Evolutionary conservation across 352 stramenopile genomes (phyloP).

Genomic region (Blastocystis sp.): DNA sequence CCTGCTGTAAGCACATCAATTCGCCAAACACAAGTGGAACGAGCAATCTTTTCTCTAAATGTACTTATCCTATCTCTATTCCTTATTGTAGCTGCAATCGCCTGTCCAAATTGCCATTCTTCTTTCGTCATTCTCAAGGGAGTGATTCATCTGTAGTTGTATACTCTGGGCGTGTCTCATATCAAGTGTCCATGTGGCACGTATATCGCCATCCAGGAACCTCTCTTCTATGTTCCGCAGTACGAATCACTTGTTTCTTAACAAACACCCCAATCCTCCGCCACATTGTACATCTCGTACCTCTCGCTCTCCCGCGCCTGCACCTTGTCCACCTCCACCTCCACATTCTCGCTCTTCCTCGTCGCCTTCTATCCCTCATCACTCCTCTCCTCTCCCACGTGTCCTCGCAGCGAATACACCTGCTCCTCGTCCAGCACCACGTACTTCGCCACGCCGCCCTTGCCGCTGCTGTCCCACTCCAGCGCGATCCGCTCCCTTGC

Average conservation of each 20-base stretch:
- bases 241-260: neutral
- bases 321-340: neutral
- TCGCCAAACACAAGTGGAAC: no score
- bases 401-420: conserved; percentile 23
- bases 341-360: neutral
- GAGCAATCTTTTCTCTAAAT: no score
- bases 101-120: no score
- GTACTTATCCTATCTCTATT: no score
- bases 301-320: neutral
- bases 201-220: no score
- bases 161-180: no score
- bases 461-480: neutral
- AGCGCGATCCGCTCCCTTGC: conserved; percentile 12
- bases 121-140: no score
- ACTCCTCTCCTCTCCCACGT: neutral
- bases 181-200: no score
- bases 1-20: no score
- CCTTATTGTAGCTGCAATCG: no score
- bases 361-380: conserved; percentile 10
- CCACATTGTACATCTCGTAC: conserved; percentile 28
- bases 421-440: conserved; percentile 8
- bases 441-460: conserved; percentile 27
- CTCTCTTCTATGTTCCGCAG: no score
- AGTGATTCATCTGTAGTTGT: no score
- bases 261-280: conserved; percentile 14